These are phyloP conservation scores for Pilasporangium apinafurcum DNA, from an alignment of 352 stramenopile species.

Conservation along the genomic window DNA sequence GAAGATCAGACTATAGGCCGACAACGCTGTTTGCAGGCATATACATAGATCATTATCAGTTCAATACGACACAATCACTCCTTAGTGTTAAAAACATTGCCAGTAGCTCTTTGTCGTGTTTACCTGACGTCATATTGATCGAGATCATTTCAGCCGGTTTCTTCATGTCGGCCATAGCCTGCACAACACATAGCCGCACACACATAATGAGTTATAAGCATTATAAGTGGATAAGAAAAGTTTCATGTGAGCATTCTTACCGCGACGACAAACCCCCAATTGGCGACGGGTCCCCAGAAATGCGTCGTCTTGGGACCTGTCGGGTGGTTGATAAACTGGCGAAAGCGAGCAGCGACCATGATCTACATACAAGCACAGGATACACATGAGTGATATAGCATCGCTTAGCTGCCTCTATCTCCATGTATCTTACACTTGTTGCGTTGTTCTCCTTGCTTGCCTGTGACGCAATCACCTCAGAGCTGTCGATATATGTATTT, in stretches of 20 bases:
- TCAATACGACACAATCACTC: neutral
- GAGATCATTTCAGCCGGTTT: slow-evolving; percentile 83
- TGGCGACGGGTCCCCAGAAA: slow-evolving; percentile 85
- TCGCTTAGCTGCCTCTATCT: no score
- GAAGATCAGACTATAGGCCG: slow-evolving; percentile 83
- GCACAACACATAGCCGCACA: slow-evolving; percentile 4
- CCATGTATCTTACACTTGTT: no score
- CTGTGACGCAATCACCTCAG: no score
- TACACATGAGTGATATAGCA: neutral
- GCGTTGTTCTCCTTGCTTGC: no score
- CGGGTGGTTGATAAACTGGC: slow-evolving; percentile 71
- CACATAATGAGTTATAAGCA: neutral
- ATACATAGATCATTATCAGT: neutral
- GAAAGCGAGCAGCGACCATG: slow-evolving; percentile 35
- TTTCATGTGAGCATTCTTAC: slow-evolving; percentile 42
- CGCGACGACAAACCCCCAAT: slow-evolving; percentile 85
- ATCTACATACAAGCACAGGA: neutral
- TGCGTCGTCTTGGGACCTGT: slow-evolving; percentile 84
- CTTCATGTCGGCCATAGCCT: slow-evolving; percentile 79
- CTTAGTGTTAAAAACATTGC: no score
- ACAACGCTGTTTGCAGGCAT: slow-evolving; percentile 57
- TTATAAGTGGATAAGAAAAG: neutral
- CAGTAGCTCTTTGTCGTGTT: slow-evolving; percentile 1
- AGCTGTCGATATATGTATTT: no score
- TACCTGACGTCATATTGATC: slow-evolving; percentile 83